Evolutionary conservation across 148 eudicot genomes (phyloP).

Genomic region (Fagopyrum tataricum): DNA sequence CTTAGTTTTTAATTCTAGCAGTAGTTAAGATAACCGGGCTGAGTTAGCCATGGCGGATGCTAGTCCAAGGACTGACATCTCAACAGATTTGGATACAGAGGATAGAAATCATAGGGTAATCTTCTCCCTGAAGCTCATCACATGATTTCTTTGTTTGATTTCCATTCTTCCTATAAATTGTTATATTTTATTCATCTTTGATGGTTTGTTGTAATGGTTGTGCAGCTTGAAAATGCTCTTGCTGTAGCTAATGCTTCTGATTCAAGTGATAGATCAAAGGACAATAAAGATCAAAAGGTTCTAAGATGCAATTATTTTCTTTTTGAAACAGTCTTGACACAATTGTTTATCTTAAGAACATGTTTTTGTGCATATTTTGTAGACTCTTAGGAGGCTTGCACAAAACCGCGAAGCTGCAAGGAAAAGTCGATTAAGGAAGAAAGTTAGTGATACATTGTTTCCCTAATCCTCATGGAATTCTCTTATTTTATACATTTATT

Average conservation of each 20-base stretch:
- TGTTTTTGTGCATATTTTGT: conserved; percentile 10
- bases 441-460: conserved; percentile 24
- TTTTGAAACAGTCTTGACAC: not conserved
- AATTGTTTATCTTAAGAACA: conserved; percentile 2
- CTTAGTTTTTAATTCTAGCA: conserved; percentile 5
- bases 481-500: not conserved
- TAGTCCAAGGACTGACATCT: conserved; percentile 48
- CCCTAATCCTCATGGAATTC: not conserved
- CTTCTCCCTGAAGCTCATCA: not conserved
- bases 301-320: not conserved
- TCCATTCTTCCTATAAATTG: not conserved
- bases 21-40: conserved; percentile 1
- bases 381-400: conserved; percentile 58
- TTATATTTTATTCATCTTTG: not conserved
- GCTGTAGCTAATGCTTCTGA: conserved; percentile 31
- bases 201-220: not conserved
- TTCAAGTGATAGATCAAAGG: conserved; percentile 53
- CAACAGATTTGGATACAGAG: conserved; percentile 50
- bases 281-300: conserved; percentile 49
- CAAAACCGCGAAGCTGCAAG: conserved; percentile 62
- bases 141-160: not conserved
- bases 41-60: conserved; percentile 33
- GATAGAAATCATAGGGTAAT: conserved; percentile 40
- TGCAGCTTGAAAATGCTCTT: conserved; percentile 34
- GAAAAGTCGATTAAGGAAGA: conserved; percentile 49